Conservation (phyloP, 225 moss, liverwort and hornwort species). For the Ulota crispa region DNA sequence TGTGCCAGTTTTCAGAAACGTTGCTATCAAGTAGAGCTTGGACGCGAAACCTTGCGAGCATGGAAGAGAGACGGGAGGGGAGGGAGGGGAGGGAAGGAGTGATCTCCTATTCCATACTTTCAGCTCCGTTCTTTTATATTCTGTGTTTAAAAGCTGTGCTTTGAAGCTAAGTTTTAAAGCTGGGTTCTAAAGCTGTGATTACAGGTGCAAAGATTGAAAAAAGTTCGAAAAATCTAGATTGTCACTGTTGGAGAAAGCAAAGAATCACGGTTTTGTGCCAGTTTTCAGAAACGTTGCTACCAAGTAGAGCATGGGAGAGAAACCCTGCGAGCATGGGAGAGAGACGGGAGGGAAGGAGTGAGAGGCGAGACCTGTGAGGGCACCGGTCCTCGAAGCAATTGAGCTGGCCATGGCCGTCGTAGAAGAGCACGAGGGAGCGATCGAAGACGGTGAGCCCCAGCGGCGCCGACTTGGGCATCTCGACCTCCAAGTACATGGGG, state of each 20-base stretch:
- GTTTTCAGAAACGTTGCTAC: too few species aligned
- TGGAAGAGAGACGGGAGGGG: background rate
- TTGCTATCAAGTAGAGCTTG: too few species aligned
- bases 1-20: too few species aligned
- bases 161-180: background rate
- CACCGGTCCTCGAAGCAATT: conserved; percentile 91
- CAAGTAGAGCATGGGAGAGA: background rate
- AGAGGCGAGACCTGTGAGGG: conserved; percentile 64
- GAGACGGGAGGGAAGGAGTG: background rate
- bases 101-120: background rate
- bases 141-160: background rate
- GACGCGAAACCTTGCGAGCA: background rate
- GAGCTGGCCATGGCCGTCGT: conserved; percentile 67
- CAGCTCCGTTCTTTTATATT: background rate
- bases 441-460: conserved; percentile 78
- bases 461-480: conserved; percentile 72
- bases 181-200: too few species aligned
- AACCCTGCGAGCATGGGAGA: background rate
- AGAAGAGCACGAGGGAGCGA: conserved; percentile 66
- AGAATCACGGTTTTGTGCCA: too few species aligned
- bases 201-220: background rate
- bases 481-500: conserved; percentile 68
- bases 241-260: too few species aligned
- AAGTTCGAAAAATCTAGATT: accelerated
- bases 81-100: background rate